These are phyloP conservation scores for Trypanosoma grayi DNA, from an alignment of 208 protist species.

Conservation along the genomic window DNA sequence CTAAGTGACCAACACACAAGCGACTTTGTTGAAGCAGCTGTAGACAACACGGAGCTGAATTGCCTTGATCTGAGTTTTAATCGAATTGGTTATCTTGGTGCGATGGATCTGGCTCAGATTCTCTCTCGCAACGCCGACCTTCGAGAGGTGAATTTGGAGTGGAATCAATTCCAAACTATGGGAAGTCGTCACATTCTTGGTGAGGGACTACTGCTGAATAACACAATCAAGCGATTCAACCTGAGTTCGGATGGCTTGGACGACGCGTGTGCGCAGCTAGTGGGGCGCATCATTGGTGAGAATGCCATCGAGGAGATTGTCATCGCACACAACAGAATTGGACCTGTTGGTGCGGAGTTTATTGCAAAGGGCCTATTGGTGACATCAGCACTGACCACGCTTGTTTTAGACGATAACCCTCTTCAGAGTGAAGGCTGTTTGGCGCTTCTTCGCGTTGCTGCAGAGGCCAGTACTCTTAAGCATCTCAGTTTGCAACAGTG, in stretches of 20 bases:
- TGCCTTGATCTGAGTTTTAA: conserved; percentile 89
- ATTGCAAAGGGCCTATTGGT: conserved; percentile 75
- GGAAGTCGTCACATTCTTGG: conserved; percentile 57
- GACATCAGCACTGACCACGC: conserved; percentile 62
- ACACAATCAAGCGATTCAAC: conserved; percentile 89
- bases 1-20: conserved; percentile 72
- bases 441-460: conserved; percentile 53
- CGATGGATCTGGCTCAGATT: conserved; percentile 65
- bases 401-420: conserved; percentile 85
- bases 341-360: conserved; percentile 55
- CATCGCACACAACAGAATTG: conserved; percentile 89
- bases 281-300: conserved; percentile 79
- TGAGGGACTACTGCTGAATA: conserved; percentile 83
- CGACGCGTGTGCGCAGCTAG: conserved; percentile 58
- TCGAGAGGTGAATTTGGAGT: conserved; percentile 87
- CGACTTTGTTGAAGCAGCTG: conserved; percentile 61
- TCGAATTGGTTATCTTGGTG: conserved; percentile 73
- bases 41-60: conserved; percentile 76
- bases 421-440: conserved; percentile 71
- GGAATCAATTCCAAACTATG: conserved; percentile 76
- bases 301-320: conserved; percentile 88
- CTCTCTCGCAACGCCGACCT: conserved; percentile 79
- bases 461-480: conserved; percentile 45
- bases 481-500: conserved; percentile 73
- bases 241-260: conserved; percentile 78